These are phyloP conservation scores for Diaporthe sp. DNA, from an alignment of 2,329 filamentous ascomycete genomes.

Conservation along the genomic window DNA sequence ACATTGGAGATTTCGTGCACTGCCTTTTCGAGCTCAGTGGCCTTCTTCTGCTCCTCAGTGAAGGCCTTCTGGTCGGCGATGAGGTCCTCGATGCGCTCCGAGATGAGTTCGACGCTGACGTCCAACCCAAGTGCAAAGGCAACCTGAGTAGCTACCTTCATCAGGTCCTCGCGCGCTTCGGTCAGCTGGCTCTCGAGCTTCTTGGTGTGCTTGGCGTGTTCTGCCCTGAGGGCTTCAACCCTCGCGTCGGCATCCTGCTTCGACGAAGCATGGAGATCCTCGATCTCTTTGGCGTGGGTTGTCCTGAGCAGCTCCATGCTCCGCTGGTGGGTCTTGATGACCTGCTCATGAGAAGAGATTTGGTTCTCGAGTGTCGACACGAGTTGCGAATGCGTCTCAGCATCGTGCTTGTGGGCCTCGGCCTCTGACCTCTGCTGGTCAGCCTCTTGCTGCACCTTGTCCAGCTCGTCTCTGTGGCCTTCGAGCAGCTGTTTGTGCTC, in stretches of 20 bases:
- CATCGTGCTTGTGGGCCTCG: slow-evolving; percentile 54
- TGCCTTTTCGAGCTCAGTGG: slow-evolving; percentile 68
- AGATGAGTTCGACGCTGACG: slow-evolving; percentile 76
- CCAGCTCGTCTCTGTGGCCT: slow-evolving; percentile 70
- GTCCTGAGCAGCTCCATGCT: slow-evolving; percentile 63
- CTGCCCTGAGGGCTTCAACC: slow-evolving; percentile 69
- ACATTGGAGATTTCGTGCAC: slow-evolving; percentile 68
- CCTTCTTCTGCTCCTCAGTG: slow-evolving; percentile 69
- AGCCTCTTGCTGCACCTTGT: slow-evolving; percentile 73
- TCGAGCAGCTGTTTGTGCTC: slow-evolving; percentile 52
- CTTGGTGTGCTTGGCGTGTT: slow-evolving; percentile 69
- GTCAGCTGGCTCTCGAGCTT: slow-evolving; percentile 73
- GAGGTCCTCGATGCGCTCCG: slow-evolving; percentile 71
- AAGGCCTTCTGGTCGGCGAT: slow-evolving; percentile 72
- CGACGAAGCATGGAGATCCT: slow-evolving; percentile 60
- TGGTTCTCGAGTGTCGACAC: slow-evolving; percentile 69
- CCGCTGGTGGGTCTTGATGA: slow-evolving; percentile 68
- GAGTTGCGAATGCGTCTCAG: slow-evolving; percentile 51
- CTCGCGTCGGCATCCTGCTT: slow-evolving; percentile 70
- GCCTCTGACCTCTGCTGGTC: slow-evolving; percentile 64
- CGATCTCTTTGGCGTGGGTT: slow-evolving; percentile 60
- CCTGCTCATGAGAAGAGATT: slow-evolving; percentile 70
- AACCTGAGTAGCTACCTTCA: slow-evolving; percentile 74
- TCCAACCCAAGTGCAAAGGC: slow-evolving; percentile 72
- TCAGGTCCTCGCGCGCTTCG: slow-evolving; percentile 76